Evolutionary conservation across 176 grass and related monocot genomes (phyloP), one percentile per base, ranked within the genome.

Genomic region (Lolium multiflorum): DNA sequence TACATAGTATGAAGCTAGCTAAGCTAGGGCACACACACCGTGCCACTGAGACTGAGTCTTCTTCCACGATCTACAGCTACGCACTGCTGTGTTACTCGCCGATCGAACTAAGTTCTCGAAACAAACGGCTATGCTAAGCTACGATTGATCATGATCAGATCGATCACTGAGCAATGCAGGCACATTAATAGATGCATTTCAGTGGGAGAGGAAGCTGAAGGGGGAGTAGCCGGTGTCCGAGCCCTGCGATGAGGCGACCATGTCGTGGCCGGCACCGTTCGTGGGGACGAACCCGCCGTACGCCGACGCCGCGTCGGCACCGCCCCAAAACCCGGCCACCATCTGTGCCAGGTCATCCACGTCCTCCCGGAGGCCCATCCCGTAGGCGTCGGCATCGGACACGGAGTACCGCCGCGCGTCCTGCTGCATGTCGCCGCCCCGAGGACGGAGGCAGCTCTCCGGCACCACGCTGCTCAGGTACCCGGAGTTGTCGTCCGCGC

Each of bases 391-490:
- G 8, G 89, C 89, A 43, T 91, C 89, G 61, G 89, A 91, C 76
- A 88, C 89, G 50, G 89, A 91, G 79, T 91, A 91, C 21, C 86
- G 82, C 52, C 86, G 82, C 63, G 77, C 54, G 44, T 91, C 90
- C 55, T 88, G 81, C 66, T 69, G 63, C 63, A 79, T 68, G 43
- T 81, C 79, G 87, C 90, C 78, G 71, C 89, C 78, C 51, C 89
- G 50, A 11, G 92, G 89, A 9, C 87, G 78, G 73, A 98, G 91
- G 83, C 86, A 96, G 87, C 90, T 96, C 88, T 96, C 96, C 18
- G 91, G 96, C 67, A 98, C 92, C 57, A 98, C 87, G 85, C 96
- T 98, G 91, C 96, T 98, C 84, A 98, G 85, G 87, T 94, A 98
- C 25, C 96, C 96, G 49, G 96, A 98, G 88, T 89, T 95, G 56